Percentiles rank a stretch among this genome's conserved stretches.
Evolutionary conservation across 768 basidiomycete genomes (phyloP).

Genomic region (Suillus plorans): DNA sequence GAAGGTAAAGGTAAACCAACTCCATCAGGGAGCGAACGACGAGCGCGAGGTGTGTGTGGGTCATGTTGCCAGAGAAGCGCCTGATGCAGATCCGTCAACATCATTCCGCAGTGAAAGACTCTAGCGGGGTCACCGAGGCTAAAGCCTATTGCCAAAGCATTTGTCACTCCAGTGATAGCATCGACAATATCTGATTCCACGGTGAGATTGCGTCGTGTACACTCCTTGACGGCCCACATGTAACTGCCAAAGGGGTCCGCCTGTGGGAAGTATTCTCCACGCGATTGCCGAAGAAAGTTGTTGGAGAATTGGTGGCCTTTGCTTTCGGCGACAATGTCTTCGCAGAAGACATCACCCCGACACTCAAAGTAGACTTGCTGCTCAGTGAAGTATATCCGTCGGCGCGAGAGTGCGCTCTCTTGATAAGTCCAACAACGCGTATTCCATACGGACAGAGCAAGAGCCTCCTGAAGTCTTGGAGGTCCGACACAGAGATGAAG

Average conservation of each 20-base stretch:
- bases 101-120: not conserved
- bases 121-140: not conserved
- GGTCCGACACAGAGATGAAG: conserved; percentile 14
- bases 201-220: not conserved
- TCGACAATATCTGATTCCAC: not conserved
- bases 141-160: not conserved
- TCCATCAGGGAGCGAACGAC: conserved; percentile 6
- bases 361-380: conserved; percentile 24
- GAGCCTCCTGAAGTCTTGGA: conserved; percentile 13
- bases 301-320: not conserved
- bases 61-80: conserved; percentile 24
- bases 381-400: conserved; percentile 20
- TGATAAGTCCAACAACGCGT: conserved; percentile 26
- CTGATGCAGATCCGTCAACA: conserved; percentile 12
- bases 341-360: conserved; percentile 17
- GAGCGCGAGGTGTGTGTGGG: conserved; percentile 7
- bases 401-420: conserved; percentile 19
- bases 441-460: conserved; percentile 15
- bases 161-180: not conserved
- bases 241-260: not conserved
- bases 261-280: not conserved
- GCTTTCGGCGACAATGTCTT: conserved; percentile 22
- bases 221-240: not conserved
- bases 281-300: no score
- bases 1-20: conserved; percentile 15